Evolutionary conservation across 106 monocot species (phyloP).

Genomic region (Dactylorhiza incarnata): DNA sequence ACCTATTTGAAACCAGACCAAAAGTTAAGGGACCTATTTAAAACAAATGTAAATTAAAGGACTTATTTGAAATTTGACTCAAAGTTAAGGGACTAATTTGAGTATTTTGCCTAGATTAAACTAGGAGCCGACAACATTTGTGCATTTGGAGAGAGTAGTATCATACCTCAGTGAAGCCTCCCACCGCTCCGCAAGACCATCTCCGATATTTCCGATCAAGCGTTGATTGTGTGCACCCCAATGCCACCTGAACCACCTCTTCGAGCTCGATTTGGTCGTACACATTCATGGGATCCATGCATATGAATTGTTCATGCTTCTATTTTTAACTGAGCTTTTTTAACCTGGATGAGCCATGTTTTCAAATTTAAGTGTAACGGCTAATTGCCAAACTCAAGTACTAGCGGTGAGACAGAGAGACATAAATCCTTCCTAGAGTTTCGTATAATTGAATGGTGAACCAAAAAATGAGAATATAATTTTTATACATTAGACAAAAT

Average conservation of each 20-base stretch:
- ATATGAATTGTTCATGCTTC: conserved; percentile 36
- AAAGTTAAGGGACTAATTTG: no score
- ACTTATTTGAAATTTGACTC: no score
- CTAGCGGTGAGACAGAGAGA: background rate
- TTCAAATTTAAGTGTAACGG: background rate
- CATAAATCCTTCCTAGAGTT: no score
- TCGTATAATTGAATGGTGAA: background rate
- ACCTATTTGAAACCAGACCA: no score
- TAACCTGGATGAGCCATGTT: conserved; percentile 24
- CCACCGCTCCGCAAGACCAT: conserved; percentile 59
- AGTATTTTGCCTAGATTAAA: no score
- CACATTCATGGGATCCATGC: conserved; percentile 24
- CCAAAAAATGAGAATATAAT: background rate
- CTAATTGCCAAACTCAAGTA: background rate
- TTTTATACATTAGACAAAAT: no score
- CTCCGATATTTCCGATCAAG: conserved; percentile 54
- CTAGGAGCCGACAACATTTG: no score
- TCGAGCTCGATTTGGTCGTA: conserved; percentile 48
- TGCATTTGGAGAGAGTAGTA: conserved; percentile 15
- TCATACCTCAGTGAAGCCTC: conserved; percentile 32
- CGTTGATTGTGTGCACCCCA: conserved; percentile 41
- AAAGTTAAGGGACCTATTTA: no score
- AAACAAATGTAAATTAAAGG: no score
- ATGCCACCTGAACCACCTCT: conserved; percentile 49
- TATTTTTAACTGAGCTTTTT: conserved; percentile 42